Conservation (phyloP, 352 stramenopile species). For the Hyaloperonospora brassicae region DNA sequence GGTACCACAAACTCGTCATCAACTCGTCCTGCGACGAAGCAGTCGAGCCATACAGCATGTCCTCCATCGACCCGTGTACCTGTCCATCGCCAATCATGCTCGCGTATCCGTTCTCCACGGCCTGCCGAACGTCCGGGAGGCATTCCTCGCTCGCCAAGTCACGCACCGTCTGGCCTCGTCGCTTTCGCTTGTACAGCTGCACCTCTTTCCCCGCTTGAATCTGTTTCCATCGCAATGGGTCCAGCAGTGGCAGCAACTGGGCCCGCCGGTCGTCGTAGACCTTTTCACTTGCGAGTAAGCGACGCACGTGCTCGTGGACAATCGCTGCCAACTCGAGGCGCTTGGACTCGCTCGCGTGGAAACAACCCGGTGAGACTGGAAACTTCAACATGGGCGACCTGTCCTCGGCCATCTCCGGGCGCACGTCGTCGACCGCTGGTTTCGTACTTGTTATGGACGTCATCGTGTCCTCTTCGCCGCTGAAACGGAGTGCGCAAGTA, state of each 20-base stretch:
- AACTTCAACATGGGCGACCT: slow-evolving; percentile 20
- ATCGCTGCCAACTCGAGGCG: slow-evolving; percentile 28
- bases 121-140: slow-evolving; percentile 16
- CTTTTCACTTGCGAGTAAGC: slow-evolving; percentile 30
- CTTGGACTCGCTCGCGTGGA: slow-evolving; percentile 24
- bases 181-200: slow-evolving; percentile 35
- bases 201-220: slow-evolving; percentile 25
- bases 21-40: slow-evolving; percentile 29
- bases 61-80: slow-evolving; percentile 30
- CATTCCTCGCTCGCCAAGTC: slow-evolving; percentile 25
- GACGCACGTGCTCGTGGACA: slow-evolving; percentile 28
- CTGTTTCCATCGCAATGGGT: slow-evolving; percentile 43
- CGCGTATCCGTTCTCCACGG: slow-evolving; percentile 27
- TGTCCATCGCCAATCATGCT: slow-evolving; percentile 30
- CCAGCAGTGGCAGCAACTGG: slow-evolving; percentile 21
- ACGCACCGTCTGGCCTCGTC: slow-evolving; percentile 16
- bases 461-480: slow-evolving; percentile 3
- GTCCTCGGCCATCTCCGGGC: slow-evolving; percentile 13
- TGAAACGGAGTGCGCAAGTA: slow-evolving; percentile 15
- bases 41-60: slow-evolving; percentile 40
- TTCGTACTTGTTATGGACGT: slow-evolving; percentile 1
- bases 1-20: slow-evolving; percentile 31
- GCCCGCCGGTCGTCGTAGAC: slow-evolving; percentile 21
- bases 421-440: slow-evolving; percentile 14
- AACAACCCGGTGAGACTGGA: slow-evolving; percentile 24